Evolutionary conservation across 23 red algal species (phyloP), one percentile per base, ranked within the genome.

Genomic region (Gracilariopsis chorda): DNA sequence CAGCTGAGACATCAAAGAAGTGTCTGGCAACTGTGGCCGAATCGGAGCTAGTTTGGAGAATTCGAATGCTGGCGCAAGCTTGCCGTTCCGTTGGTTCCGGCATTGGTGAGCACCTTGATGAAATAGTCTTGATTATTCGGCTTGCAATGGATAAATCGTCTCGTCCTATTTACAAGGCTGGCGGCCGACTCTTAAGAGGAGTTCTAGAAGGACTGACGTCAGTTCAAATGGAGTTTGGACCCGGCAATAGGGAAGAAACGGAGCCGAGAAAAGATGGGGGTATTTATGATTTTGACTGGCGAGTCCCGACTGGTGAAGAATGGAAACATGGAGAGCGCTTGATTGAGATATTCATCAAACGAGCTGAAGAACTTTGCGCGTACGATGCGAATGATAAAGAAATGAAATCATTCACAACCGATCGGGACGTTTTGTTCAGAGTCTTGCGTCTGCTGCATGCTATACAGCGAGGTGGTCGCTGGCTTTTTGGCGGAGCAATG

Each of bases 101-200:
- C 8, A 29, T 87, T 42, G 70, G 64, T 35, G 27, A 70, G 23
- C 72, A 88, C 49, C 48, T 37, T 25, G 65, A 87, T 14, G 65
- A 76, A 7, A 84, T 86, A 43, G 27, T n/a, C 10, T n/a, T 34
- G 37, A 87, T 83, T 59, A 84, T 90, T 60, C 51, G 32, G 10
- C 51, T 93, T 13, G 88, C 78, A 5, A 84, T 87, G 36, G 64
- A 81, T 16, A 47, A 56, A 48, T 74, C 63, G 2, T 68, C 51
- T 8, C 88, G 97, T 37, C 57, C 78, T 14, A 27, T 99, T 3
- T 99, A 99, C 90, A 99, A 99, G 67, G 97, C 97, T 2, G 97
- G 97, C 36, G 94, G 97, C 6, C 80, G 93, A 28, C 86, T 99
- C 20, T 34, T 99, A 42, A 88, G 97, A 5, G 94, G 97, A 25